Base-by-base conservation (phyloP, 768 basidiomycete species). In the Serendipita vermifera region DNA sequence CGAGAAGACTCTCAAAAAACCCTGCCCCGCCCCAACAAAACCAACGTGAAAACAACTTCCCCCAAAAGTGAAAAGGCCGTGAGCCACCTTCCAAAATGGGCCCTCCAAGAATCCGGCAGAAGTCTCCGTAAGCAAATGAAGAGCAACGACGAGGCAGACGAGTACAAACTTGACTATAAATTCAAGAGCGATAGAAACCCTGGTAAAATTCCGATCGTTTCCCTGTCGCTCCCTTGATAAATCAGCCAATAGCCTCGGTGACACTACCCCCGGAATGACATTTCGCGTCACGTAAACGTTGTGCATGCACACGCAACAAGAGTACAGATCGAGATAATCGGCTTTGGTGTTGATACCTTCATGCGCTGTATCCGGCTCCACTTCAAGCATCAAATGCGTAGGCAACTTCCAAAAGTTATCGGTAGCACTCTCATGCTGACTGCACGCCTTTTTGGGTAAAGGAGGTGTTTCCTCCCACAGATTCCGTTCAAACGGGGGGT, bases 251-350 rank as follows among this genome's bases (percentile, higher is more conserved):
- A 75, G 69, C 60, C 77, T 77, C 46, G 72, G 68, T 5, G 83
- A 79, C 58, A 91, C 73, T 38, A 90, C 80, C 3, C 85, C 87
- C 33, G 86, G 79, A 43, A 89, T 81, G 54, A 82, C 70, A 14
- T 76, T 73, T 22, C 83, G 86, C 1, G 58, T 62, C 24, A 78
- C 81, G 35, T 87, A 72, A 61, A 82, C 80, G 64, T 83, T 85
- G 60, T 83, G 68, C 22, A 81, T 81, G 66, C 88, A 91, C 64
- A 88, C 87, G 63, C 88, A 90, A 66, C 88, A 91, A 40, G 88
- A 71, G 63, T 85, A 90, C 27, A 89, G 73, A 66, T 90, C 86
- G 38, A 90, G 70, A 27, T 85, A 66, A 57, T 74, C 78, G 22
- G 77, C 81, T 31, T 31, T 17, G 31, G 57, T 33, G 22, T 26